Conservation (phyloP, 2,329 filamentous ascomycete species). For the Aspergillus tanneri region DNA sequence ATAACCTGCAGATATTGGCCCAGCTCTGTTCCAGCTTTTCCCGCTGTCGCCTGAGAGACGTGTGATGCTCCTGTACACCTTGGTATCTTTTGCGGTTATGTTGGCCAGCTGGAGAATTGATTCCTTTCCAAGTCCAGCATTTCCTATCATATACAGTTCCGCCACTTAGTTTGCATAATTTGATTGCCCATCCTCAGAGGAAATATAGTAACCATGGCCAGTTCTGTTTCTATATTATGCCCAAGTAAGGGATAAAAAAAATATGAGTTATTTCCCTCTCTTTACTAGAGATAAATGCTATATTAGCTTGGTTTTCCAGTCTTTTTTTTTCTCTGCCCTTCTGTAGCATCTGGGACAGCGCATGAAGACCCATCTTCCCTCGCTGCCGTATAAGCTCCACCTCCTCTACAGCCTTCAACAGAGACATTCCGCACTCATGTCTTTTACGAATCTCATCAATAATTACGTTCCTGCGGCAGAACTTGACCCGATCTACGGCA, state of each 20-base stretch:
- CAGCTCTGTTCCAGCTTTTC: too few species aligned
- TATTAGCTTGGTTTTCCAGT: neutral
- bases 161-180: too few species aligned
- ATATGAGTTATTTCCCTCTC: neutral
- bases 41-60: too few species aligned
- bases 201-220: too few species aligned
- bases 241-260: neutral
- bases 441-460: slow-evolving; percentile 2
- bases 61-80: too few species aligned
- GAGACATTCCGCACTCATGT: neutral
- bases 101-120: too few species aligned
- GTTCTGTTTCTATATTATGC: neutral
- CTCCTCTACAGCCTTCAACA: neutral
- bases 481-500: too few species aligned
- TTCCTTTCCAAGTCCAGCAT: too few species aligned
- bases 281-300: neutral
- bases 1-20: too few species aligned
- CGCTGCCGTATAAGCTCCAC: slow-evolving; percentile 1
- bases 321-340: neutral
- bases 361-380: slow-evolving; percentile 1
- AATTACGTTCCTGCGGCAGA: slow-evolving; percentile 1
- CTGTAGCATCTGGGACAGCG: neutral
- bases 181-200: too few species aligned
- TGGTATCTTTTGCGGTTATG: too few species aligned
- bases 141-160: too few species aligned